Percentiles rank a stretch among this genome's conserved stretches.
Conservation (phyloP, 2,329 filamentous ascomycete genomes). For the Pseudogymnoascus pannorum region DNA sequence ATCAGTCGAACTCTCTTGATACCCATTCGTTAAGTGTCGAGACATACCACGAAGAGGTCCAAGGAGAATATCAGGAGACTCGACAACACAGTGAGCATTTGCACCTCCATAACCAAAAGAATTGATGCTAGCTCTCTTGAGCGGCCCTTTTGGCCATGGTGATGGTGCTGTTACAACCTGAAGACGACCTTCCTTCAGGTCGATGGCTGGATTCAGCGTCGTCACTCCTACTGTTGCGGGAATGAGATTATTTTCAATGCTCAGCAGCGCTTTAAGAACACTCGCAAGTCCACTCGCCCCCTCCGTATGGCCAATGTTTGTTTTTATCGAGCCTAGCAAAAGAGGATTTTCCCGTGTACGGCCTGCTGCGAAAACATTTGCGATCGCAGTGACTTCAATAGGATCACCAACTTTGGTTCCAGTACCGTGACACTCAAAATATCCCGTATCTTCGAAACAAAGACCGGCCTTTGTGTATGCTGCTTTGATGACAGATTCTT, state of each 20-base stretch:
- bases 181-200: neutral
- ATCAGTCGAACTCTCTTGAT: no score
- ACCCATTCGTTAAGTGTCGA: no score
- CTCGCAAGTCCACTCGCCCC: conserved; percentile 18
- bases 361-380: conserved; percentile 17
- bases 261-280: conserved; percentile 22
- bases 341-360: conserved; percentile 13
- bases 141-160: neutral
- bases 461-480: no score
- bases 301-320: conserved; percentile 25
- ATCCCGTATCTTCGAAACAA: neutral
- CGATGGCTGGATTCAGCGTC: conserved; percentile 18
- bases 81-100: no score
- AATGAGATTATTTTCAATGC: conserved; percentile 26
- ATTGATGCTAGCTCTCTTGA: conserved; percentile 17
- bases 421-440: conserved; percentile 8
- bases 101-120: conserved; percentile 36
- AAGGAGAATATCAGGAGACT: conserved; percentile 1
- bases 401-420: conserved; percentile 15
- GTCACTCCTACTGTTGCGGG: conserved; percentile 26
- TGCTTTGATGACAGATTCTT: conserved; percentile 28
- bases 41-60: conserved; percentile 11
- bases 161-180: no score
- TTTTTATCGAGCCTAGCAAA: conserved; percentile 20
- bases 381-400: conserved; percentile 9